Evolutionary conservation across 2,329 filamentous ascomycete genomes (phyloP), one percentile per base, ranked within the genome.

Genomic region (Immersiporthe knoxdaviesiana): DNA sequence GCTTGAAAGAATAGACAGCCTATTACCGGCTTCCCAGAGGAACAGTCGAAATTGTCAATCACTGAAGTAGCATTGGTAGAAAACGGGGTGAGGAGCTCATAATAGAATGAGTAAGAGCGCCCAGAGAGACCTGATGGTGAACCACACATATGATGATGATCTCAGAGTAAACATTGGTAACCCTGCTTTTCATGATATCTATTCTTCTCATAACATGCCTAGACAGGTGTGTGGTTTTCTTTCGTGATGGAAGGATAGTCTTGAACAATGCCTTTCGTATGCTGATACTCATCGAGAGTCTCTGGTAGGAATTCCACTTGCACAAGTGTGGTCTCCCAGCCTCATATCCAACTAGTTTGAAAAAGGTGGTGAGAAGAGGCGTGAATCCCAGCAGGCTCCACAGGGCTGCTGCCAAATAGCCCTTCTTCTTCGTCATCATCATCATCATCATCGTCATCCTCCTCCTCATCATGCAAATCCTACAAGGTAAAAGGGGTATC

Each of bases 201-300:
- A 56, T 56, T 56, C 6, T 14, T 8, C 6, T 56, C 5, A 2
- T 21, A 56, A 8, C 14, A 27, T 32, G 27, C 27, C 52, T 30
- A 32, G 52, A 56, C 52, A 27, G 27, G 52, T 56, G 50, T 18
- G 7, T 32, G 52, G 14, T 30, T 56, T 7, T 56, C 24, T 16
- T 56, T 18, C 4, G 52, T 18, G 27, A 18, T 32, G 14, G 52
- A 56, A 56, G 24, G 14, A 56, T 56, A 56, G 52, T 56, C 14
- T 18, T 56, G 52, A 56, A 56, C 52, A 32, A 56, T 56, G 27
- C 52, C 27, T 56, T 56, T 56, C 14, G 52, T 56, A 56, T 32
- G 52, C 52, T 56, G 24, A 56, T 56, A 30, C 52, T 56, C 14
- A 18, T 56, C 52, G 52, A 30, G 24, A 56, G 3, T 12, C 52